Percentiles rank a stretch among this genome's conserved stretches.
Conservation (phyloP, 164 flowering plant species). For the Vitis rotundifolia region DNA sequence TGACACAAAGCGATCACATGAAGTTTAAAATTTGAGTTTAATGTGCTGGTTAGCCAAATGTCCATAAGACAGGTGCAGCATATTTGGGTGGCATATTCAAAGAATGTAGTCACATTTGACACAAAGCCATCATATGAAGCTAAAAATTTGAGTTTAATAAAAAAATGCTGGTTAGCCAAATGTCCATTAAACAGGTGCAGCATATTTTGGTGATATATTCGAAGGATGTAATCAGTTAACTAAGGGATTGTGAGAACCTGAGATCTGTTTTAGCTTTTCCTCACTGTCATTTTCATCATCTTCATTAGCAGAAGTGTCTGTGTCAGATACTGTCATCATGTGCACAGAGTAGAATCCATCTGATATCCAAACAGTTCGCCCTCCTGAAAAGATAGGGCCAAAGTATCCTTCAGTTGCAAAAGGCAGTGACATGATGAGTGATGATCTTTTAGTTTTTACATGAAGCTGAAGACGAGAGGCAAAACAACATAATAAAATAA, state of each 20-base stretch:
- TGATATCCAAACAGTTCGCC: slow-evolving; percentile 70
- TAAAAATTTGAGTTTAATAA: too few relatives aligned
- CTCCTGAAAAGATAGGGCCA: slow-evolving; percentile 42
- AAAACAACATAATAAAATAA: background rate
- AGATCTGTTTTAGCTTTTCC: slow-evolving; percentile 43
- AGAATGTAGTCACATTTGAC: too few relatives aligned
- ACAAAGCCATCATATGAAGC: too few relatives aligned
- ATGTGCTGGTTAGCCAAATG: too few relatives aligned
- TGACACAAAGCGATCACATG: background rate
- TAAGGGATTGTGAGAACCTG: slow-evolving; percentile 48
- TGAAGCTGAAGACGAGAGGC: background rate
- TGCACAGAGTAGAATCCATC: slow-evolving; percentile 76
- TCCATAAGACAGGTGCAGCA: too few relatives aligned
- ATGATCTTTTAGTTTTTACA: background rate
- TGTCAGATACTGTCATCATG: slow-evolving; percentile 41
- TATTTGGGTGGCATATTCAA: too few relatives aligned
- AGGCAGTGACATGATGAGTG: background rate
- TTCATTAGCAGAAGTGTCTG: slow-evolving; percentile 35
- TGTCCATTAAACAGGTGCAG: background rate
- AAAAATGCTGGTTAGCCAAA: too few relatives aligned
- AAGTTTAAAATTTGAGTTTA: background rate
- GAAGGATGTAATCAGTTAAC: background rate
- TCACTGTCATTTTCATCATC: slow-evolving; percentile 31
- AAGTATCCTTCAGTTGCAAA: background rate
- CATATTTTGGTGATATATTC: background rate